Base-by-base conservation (phyloP, 176 grass and related monocot species). In the Zea mays region DNA sequence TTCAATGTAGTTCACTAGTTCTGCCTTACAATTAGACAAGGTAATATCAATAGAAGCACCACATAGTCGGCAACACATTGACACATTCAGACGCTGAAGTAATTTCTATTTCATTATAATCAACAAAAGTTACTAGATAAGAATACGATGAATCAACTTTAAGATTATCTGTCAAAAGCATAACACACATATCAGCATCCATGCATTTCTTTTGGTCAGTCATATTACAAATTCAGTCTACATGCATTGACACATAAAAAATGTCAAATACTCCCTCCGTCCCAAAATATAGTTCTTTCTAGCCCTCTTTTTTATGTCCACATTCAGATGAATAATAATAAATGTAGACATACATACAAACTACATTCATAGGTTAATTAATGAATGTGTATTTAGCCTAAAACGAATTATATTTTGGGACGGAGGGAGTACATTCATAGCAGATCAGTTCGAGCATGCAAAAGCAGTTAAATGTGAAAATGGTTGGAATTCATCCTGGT, bases 11-110 rank as follows among this genome's bases (percentile, higher is more conserved):
- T 27, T 27, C 27, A 27, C 27, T 69, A 0, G 36, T 39, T 44
- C 66, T 59, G 60, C 3, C 13, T 83, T 40, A 43, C 36, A 74
- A 45, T 72, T 38, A 62, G 16, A 61, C 74, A 21, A 83, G 15
- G 60, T 12, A 16, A 62, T 17, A 41, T 65, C 3, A 72, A 41
- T n/a, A 50, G 66, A 37, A 75, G 49, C 4, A 48, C n/a, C n/a
- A 8, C 5, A 57, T 14, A 73, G 11, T 65, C 20, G 44, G 62
- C 1, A 52, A 7, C 59, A 46, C 13, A 41, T 15, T 55, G 38
- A 72, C 39, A 19, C 34, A 75, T 57, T 84, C 13, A 48, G 27
- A 80, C 41, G 52, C 17, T 20, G 10, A 27, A 27, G 27, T 27
- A 27, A 27, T 27, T 27, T 27, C 27, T 27, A 27, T 4, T 56